These are phyloP conservation scores for Apiotrichum sp. DNA, from an alignment of 1,284 basidiomycete genomes.

Conservation along the genomic window DNA sequence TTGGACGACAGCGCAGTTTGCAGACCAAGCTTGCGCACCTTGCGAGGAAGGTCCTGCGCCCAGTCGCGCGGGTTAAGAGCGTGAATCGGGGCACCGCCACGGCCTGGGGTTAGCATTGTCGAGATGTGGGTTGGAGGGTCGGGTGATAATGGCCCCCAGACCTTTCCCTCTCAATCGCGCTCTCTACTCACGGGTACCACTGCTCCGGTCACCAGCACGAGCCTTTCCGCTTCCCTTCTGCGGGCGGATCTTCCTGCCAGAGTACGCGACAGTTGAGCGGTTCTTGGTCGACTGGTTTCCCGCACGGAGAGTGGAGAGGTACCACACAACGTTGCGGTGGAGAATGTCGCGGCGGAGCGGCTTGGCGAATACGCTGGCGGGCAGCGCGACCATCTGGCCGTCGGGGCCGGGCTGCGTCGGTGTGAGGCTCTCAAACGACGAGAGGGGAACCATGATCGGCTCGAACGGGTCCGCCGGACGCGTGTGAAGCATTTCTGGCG, in stretches of 20 bases:
- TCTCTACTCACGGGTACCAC: slow-evolving; percentile 62
- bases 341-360: slow-evolving; percentile 86
- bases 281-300: slow-evolving; percentile 64
- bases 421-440: slow-evolving; percentile 32
- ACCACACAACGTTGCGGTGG: slow-evolving; percentile 84
- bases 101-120: slow-evolving; percentile 29
- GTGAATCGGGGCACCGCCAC: slow-evolving; percentile 86
- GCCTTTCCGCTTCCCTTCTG: slow-evolving; percentile 91
- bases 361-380: slow-evolving; percentile 63
- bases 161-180: too few species aligned
- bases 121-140: not conserved
- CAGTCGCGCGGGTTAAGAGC: slow-evolving; percentile 87
- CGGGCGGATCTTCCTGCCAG: slow-evolving; percentile 76
- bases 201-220: slow-evolving; percentile 80
- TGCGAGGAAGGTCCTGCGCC: slow-evolving; percentile 79
- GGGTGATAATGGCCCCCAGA: not conserved
- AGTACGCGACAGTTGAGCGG: slow-evolving; percentile 80
- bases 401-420: slow-evolving; percentile 22
- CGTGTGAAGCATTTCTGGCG: slow-evolving; percentile 11
- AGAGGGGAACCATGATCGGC: slow-evolving; percentile 39
- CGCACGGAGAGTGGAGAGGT: slow-evolving; percentile 78
- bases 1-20: slow-evolving; percentile 77
- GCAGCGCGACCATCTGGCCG: slow-evolving; percentile 29
- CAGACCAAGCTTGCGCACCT: slow-evolving; percentile 89
- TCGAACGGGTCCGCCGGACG: slow-evolving; percentile 7